Percentiles rank a stretch among this genome's conserved stretches.
phyloP scores from a whole-genome alignment of 164 flowering plant species.

The Magnolia kwangsiensis region DNA sequence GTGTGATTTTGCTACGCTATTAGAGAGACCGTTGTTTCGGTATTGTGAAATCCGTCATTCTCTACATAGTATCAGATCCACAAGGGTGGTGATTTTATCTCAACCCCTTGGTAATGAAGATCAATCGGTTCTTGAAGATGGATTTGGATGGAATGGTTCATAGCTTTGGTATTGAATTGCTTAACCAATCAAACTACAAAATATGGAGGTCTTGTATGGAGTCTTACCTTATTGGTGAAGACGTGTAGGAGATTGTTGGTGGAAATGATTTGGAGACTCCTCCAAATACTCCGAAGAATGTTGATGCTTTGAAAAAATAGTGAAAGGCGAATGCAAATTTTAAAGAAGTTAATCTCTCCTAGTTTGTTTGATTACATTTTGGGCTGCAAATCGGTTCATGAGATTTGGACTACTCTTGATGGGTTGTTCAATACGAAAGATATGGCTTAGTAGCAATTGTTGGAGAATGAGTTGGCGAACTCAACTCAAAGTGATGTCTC shows the following conservation, averaged over 20 bases:
- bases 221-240: constrained; percentile 9
- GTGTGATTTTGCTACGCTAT: no score
- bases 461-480: no score
- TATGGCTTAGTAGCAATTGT: not conserved
- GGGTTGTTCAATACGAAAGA: constrained; percentile 12
- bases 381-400: not conserved
- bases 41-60: no score
- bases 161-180: no score
- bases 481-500: constrained; percentile 7
- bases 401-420: not conserved
- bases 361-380: not conserved
- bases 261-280: not conserved
- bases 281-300: not conserved
- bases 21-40: no score
- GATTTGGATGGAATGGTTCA: no score
- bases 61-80: no score
- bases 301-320: constrained; percentile 7
- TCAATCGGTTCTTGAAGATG: no score
- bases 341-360: not conserved
- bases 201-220: no score
- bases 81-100: no score
- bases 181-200: no score
- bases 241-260: constrained; percentile 4
- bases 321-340: not conserved
- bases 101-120: no score